Base-by-base conservation (phyloP, 352 stramenopile genomes). In the Phytophthora uliginosa region DNA sequence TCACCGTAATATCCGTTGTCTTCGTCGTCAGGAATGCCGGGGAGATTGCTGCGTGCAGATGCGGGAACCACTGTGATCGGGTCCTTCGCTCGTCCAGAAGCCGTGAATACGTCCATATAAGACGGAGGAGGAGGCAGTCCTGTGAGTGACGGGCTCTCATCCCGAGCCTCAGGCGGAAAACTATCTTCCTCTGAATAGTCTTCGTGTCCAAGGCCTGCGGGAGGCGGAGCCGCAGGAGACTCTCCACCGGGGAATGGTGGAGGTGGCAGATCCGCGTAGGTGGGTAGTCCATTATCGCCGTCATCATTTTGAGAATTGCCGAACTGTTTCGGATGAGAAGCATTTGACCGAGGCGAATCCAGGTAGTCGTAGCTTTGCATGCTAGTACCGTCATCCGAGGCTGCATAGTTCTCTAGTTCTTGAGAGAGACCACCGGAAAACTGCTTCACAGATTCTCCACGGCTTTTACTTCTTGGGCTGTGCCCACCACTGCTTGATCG, bases 71-170 rank as follows among this genome's bases (percentile, higher is more conserved):
- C 2, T 12, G 26, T 42, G 15, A 62, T 22, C 24, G 52, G 40
- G 48, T 79, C 78, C n/a, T 79, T 79, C 1, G 66, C 63, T 22
- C 77, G 69, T 18, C 81, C 81, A 31, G 78, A 85, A 40, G 79
- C 63, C 17, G 81, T 88, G 59, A 88, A 88, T 7, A 89, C 69
- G 51, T 89, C 79, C 59, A 79, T 68, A 71, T 92, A 92, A 8
- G 79, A 65, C 6, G 85, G 83, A 28, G 84, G 84, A 42, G 85
- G 79, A 6, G 77, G 73, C 20, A 89, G 40, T 26, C 58, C 66
- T 28, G 73, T 73, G 15, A 77, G 69, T 26, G 63, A 74, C 42
- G 69, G 69, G 15, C 73, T 74, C 48, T 75, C 75, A 47, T 79
- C 63, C 33, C 52, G 52, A 26, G 58, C 51, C 8, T 77, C 67